phyloP scores from a whole-genome alignment of 306 rosid species.

The Gynostemma pentaphyllum region DNA sequence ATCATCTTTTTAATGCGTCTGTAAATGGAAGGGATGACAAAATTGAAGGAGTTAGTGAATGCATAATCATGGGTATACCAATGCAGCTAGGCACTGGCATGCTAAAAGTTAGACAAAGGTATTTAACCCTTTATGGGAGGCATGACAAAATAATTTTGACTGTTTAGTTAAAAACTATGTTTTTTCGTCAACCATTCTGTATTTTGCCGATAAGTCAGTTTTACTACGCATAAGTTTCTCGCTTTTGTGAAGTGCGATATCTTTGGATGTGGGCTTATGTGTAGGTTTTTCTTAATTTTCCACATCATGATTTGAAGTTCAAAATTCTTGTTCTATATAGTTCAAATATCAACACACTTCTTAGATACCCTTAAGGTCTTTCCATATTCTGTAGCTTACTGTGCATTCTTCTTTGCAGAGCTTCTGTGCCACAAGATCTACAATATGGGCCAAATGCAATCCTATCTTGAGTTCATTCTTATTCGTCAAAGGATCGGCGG shows the following conservation, averaged over 20 bases:
- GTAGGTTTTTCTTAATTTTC: neutral
- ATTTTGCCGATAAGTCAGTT: neutral
- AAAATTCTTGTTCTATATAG: neutral
- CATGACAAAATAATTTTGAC: neutral
- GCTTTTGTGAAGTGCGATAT: neutral
- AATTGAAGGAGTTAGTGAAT: constrained; percentile 84
- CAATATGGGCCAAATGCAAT: constrained; percentile 35
- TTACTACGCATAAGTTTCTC: neutral
- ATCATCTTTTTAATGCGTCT: constrained; percentile 65
- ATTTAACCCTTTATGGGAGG: constrained; percentile 1
- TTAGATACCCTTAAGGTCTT: neutral
- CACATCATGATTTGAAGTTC: neutral
- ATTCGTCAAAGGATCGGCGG: neutral
- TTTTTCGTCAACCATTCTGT: neutral
- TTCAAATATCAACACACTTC: neutral
- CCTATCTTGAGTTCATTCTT: constrained; percentile 27
- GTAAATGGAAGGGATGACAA: constrained; percentile 56
- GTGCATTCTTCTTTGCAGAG: constrained; percentile 24
- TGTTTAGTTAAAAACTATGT: neutral
- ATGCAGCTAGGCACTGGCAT: constrained; percentile 81
- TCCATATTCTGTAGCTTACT: neutral
- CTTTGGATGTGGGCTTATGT: neutral
- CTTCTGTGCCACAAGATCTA: constrained; percentile 35
- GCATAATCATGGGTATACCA: constrained; percentile 91
- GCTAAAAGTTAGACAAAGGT: constrained; percentile 82